Evolutionary conservation across 441 rosid genomes (phyloP).

Genomic region (Macaranga tanarius): DNA sequence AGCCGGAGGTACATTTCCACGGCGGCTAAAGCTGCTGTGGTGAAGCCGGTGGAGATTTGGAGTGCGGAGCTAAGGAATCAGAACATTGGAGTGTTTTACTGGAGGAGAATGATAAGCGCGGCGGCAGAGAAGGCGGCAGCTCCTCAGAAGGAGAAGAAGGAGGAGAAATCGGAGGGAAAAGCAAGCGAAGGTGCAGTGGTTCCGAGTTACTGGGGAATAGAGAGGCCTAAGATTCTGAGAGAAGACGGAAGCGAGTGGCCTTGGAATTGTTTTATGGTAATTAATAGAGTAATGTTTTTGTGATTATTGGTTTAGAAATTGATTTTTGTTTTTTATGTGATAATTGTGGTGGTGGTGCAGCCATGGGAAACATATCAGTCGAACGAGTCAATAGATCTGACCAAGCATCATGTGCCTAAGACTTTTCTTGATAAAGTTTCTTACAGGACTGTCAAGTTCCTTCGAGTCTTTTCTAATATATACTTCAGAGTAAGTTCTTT

Average conservation of each 20-base stretch:
- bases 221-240: constrained; percentile 49
- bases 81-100: constrained; percentile 15
- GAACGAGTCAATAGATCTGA: constrained; percentile 60
- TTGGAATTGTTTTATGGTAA: constrained; percentile 75
- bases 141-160: constrained; percentile 13
- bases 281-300: no score
- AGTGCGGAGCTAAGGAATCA: not conserved
- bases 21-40: not conserved
- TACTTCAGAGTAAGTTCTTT: constrained; percentile 56
- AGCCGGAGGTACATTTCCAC: constrained; percentile 1
- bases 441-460: constrained; percentile 57
- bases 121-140: constrained; percentile 20
- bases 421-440: constrained; percentile 60
- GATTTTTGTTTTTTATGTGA: not conserved
- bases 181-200: constrained; percentile 8
- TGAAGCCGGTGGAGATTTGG: not conserved
- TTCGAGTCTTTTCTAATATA: constrained; percentile 62
- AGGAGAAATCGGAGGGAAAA: constrained; percentile 19
- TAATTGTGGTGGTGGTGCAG: constrained; percentile 30
- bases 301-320: not conserved
- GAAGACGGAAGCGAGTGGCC: constrained; percentile 80
- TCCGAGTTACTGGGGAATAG: constrained; percentile 72
- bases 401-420: constrained; percentile 65
- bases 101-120: constrained; percentile 41
- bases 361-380: constrained; percentile 71